These are phyloP conservation scores for Priceomyces haplophilus DNA, from an alignment of 805 yeast species.

Conservation along the genomic window DNA sequence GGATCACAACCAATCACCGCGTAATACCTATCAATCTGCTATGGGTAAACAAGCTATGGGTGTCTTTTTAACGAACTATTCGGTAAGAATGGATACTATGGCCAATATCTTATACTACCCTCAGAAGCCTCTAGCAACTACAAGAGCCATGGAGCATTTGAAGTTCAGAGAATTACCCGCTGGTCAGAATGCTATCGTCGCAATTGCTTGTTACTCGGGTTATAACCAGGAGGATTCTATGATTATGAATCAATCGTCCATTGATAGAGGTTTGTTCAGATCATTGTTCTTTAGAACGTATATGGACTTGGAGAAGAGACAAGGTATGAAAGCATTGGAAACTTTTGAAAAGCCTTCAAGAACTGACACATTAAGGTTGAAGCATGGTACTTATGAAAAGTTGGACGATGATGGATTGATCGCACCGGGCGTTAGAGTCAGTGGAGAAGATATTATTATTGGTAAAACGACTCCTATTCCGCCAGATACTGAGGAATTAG, in stretches of 20 bases:
- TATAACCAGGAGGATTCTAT: constrained; percentile 99
- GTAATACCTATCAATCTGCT: constrained; percentile 98
- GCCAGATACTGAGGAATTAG: constrained; percentile 98
- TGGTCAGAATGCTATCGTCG: constrained; percentile 98
- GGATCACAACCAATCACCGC: constrained; percentile 98
- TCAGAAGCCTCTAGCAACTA: constrained; percentile 96
- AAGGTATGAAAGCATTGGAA: constrained; percentile 97
- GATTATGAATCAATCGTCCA: constrained; percentile 98
- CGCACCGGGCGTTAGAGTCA: constrained; percentile 97
- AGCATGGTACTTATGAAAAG: constrained; percentile 97
- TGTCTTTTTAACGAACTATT: constrained; percentile 90
- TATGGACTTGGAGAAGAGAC: constrained; percentile 97
- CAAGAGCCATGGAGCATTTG: constrained; percentile 95
- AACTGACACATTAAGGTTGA: constrained; percentile 89
- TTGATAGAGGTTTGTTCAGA: constrained; percentile 94
- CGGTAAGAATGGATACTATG: constrained; percentile 99
- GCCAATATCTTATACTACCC: constrained; percentile 97
- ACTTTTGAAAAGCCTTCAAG: constrained; percentile 97
- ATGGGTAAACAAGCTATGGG: constrained; percentile 99
- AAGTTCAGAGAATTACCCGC: constrained; percentile 98
- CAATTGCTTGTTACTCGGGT: constrained; percentile 97
- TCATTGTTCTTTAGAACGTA: constrained; percentile 94
- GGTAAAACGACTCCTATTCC: constrained; percentile 99
- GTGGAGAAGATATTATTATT: constrained; percentile 97
- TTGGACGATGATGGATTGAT: constrained; percentile 97